phyloP scores from a whole-genome alignment of 768 basidiomycete species.

The Boletus subparvulus region DNA sequence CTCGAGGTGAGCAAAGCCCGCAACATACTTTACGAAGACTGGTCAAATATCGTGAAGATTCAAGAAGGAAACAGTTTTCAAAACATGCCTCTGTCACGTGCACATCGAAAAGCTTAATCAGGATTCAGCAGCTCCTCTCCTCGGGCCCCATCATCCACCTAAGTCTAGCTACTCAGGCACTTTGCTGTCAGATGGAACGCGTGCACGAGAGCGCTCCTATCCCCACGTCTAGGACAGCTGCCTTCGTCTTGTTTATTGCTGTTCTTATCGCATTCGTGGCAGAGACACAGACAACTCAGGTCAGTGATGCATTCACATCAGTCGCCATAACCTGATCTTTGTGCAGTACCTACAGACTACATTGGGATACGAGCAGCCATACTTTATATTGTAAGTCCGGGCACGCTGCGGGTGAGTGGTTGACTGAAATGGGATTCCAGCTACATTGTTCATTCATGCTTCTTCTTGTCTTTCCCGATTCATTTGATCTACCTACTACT shows the following conservation, averaged over 20 bases:
- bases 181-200: conserved; percentile 4
- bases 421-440: conserved; percentile 38
- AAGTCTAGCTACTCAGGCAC: not conserved
- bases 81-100: conserved; percentile 9
- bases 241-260: conserved; percentile 55
- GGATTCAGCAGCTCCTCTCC: not conserved
- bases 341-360: conserved; percentile 75
- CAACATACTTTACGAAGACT: conserved; percentile 45
- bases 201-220: not conserved
- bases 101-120: not conserved
- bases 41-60: not conserved
- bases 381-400: conserved; percentile 74
- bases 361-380: conserved; percentile 81
- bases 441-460: conserved; percentile 84
- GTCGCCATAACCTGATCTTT: conserved; percentile 1
- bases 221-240: conserved; percentile 36
- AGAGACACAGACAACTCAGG: conserved; percentile 79
- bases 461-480: conserved; percentile 75
- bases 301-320: conserved; percentile 29
- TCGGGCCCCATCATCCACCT: not conserved
- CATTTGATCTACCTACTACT: conserved; percentile 69
- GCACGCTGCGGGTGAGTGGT: not conserved
- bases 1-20: conserved; percentile 63
- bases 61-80: not conserved
- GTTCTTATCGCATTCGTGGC: conserved; percentile 70